A percentile compares a stretch with the other conserved stretches of the same genome.
These are phyloP conservation scores for Pichia gijzeniarum DNA, from an alignment of 805 yeast genomes.

Conservation along the genomic window DNA sequence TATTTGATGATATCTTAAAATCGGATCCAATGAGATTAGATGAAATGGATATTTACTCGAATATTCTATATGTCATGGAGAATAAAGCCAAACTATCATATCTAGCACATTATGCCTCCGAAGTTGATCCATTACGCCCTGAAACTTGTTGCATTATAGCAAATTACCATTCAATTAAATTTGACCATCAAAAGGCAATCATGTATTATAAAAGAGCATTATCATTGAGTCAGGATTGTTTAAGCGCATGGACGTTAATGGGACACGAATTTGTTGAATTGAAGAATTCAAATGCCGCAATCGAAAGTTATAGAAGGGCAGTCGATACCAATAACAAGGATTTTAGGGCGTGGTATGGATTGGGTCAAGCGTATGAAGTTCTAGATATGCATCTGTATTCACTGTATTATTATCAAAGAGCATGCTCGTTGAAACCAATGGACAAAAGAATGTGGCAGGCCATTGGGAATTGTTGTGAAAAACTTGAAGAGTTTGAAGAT, in stretches of 20 bases:
- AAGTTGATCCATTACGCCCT: conserved; percentile 80
- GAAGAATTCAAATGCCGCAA: conserved; percentile 95
- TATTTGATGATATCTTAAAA: conserved; percentile 68
- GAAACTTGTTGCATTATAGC: conserved; percentile 95
- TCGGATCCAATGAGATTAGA: conserved; percentile 83
- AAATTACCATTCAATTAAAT: conserved; percentile 83
- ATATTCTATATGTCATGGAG: conserved; percentile 90
- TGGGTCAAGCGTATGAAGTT: conserved; percentile 97
- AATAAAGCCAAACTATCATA: conserved; percentile 77
- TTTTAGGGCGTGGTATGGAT: conserved; percentile 96
- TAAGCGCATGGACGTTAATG: conserved; percentile 96
- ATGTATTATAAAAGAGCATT: conserved; percentile 88
- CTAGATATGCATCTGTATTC: conserved; percentile 93
- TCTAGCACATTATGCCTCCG: conserved; percentile 78
- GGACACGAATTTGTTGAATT: conserved; percentile 98
- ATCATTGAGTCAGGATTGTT: conserved; percentile 67
- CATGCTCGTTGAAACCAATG: conserved; percentile 78
- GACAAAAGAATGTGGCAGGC: conserved; percentile 98
- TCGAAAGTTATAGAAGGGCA: conserved; percentile 89
- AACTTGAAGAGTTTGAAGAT: conserved; percentile 61
- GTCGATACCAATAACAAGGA: conserved; percentile 85
- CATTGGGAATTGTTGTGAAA: conserved; percentile 81
- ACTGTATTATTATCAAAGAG: conserved; percentile 84
- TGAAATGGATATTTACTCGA: conserved; percentile 90
- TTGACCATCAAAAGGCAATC: conserved; percentile 93